A percentile compares a stretch with the other conserved stretches of the same genome.
Conservation (phyloP, 345 rosid species). For the Murraya koenigii region DNA sequence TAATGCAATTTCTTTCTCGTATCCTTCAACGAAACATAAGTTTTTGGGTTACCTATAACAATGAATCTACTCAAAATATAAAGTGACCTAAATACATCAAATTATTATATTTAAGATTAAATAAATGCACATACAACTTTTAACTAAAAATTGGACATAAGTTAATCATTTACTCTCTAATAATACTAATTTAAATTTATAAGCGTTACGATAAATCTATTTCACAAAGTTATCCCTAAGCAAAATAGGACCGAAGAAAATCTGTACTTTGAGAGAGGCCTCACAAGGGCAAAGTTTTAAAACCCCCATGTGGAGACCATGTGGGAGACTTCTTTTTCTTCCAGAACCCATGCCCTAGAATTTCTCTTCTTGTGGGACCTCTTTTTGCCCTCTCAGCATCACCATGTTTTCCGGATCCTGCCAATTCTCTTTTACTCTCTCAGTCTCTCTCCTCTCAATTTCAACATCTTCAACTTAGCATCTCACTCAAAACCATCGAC, state of each 20-base stretch:
- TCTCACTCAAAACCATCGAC: not conserved
- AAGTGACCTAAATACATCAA: too few species aligned
- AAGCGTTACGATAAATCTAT: too few species aligned
- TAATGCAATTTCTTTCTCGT: too few species aligned
- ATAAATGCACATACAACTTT: too few species aligned
- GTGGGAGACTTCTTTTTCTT: constrained; percentile 28
- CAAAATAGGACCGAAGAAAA: constrained; percentile 4
- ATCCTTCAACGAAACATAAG: too few species aligned
- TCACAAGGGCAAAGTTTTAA: constrained; percentile 16
- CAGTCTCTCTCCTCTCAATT: constrained; percentile 2
- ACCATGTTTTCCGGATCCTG: constrained; percentile 73
- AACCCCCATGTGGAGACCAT: constrained; percentile 59
- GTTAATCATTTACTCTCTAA: too few species aligned
- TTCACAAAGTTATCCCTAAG: too few species aligned
- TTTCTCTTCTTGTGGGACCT: constrained; percentile 33
- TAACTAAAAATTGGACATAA: too few species aligned
- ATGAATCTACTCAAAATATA: too few species aligned
- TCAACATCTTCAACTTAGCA: constrained; percentile 18
- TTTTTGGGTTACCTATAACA: too few species aligned
- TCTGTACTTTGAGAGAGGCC: constrained; percentile 4
- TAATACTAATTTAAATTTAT: too few species aligned
- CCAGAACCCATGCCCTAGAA: constrained; percentile 30
- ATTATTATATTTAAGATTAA: too few species aligned
- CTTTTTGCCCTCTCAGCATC: constrained; percentile 21
- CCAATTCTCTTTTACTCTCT: constrained; percentile 19